Evolutionary conservation across 805 yeast genomes (phyloP).

Genomic region (Schizosaccharomyces cryophilus): DNA sequence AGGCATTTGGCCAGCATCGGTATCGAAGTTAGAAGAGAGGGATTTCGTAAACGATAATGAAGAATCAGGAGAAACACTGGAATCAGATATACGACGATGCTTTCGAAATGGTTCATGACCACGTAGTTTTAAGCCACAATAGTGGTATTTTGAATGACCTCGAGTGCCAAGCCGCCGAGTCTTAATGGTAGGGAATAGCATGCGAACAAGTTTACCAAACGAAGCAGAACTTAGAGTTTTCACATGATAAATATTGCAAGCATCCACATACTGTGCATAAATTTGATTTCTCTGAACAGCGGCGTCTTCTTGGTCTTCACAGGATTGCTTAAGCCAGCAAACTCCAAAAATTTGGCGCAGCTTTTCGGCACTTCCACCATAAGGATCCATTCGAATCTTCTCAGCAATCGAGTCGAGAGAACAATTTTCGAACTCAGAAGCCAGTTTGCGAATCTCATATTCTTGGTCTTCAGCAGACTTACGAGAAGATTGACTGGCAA

Average conservation of each 20-base stretch:
- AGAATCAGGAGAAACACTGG: not conserved
- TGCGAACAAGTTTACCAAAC: slow-evolving; percentile 47
- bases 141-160: slow-evolving; percentile 65
- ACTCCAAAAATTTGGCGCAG: slow-evolving; percentile 48
- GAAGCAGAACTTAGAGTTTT: slow-evolving; percentile 51
- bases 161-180: slow-evolving; percentile 64
- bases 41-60: not conserved
- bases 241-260: slow-evolving; percentile 29
- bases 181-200: slow-evolving; percentile 38
- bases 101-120: not conserved
- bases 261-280: slow-evolving; percentile 38
- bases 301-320: slow-evolving; percentile 24
- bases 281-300: slow-evolving; percentile 41
- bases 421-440: not conserved
- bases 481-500: not conserved
- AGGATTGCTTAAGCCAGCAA: slow-evolving; percentile 51
- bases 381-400: slow-evolving; percentile 9
- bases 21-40: not conserved
- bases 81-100: not conserved
- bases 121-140: slow-evolving; percentile 37
- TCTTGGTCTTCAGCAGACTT: not conserved
- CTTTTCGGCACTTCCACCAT: slow-evolving; percentile 12
- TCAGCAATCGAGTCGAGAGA: slow-evolving; percentile 10
- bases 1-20: not conserved
- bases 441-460: not conserved